These are phyloP conservation scores for Saccharomycopsis javanensis DNA, from an alignment of 805 yeast species.

Conservation along the genomic window DNA sequence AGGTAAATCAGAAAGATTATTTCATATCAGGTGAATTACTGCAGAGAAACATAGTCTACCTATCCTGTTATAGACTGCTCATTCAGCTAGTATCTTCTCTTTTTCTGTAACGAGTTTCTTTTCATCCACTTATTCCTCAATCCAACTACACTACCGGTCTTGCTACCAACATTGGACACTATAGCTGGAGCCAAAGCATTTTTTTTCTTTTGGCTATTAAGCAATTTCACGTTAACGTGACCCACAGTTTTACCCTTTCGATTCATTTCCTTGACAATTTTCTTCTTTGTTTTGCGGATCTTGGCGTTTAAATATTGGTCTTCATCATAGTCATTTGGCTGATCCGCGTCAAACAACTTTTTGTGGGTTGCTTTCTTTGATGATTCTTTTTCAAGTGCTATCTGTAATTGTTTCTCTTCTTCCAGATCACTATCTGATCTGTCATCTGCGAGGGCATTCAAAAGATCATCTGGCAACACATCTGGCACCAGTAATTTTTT, in stretches of 20 bases:
- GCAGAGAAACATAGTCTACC: no score
- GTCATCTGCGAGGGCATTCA: slow-evolving; percentile 5
- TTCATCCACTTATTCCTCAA: slow-evolving; percentile 14
- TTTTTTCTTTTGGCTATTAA: slow-evolving; percentile 1
- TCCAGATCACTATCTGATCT: no score
- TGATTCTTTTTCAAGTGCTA: neutral
- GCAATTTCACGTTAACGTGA: slow-evolving; percentile 9
- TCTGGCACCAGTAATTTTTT: slow-evolving; percentile 7
- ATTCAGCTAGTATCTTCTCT: slow-evolving; percentile 1
- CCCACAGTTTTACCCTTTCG: slow-evolving; percentile 5
- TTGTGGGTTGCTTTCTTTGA: neutral
- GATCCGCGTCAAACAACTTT: slow-evolving; percentile 3
- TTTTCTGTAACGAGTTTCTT: slow-evolving; percentile 12
- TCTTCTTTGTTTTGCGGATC: slow-evolving; percentile 1
- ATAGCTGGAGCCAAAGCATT: slow-evolving; percentile 7
- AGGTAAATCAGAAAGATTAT: no score
- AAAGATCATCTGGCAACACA: slow-evolving; percentile 9
- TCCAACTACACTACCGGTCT: neutral
- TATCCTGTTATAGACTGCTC: neutral
- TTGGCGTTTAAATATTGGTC: neutral
- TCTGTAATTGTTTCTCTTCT: neutral
- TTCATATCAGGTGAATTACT: no score
- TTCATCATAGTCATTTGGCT: slow-evolving; percentile 1
- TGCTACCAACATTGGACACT: slow-evolving; percentile 3
- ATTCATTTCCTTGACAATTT: slow-evolving; percentile 4